phyloP scores from a whole-genome alignment of 2,329 filamentous ascomycete species.

The Monilinia vaccinii-corymbosi region DNA sequence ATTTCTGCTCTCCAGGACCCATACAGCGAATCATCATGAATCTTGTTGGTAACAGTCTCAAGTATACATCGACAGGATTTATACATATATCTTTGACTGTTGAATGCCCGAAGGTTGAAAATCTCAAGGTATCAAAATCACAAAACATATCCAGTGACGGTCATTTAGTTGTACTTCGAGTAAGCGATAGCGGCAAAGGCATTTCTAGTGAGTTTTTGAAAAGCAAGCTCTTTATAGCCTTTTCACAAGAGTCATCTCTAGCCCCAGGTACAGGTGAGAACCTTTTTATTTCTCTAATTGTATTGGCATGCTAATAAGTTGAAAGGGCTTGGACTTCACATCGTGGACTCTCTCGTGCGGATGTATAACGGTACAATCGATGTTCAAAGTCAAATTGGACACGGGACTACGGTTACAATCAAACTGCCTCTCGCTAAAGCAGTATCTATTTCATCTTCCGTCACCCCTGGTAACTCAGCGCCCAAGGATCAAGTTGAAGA shows the following conservation, averaged over 20 bases:
- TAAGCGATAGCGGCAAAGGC: slow-evolving; percentile 53
- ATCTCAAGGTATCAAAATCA: not conserved
- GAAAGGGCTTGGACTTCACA: slow-evolving; percentile 43
- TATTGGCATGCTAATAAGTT: not conserved
- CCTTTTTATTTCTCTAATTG: no score
- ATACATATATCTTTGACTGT: slow-evolving; percentile 32
- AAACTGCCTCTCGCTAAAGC: slow-evolving; percentile 18
- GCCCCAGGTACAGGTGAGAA: slow-evolving; percentile 44
- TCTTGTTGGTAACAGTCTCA: slow-evolving; percentile 49
- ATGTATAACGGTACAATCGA: slow-evolving; percentile 49
- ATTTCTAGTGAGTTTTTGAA: slow-evolving; percentile 52
- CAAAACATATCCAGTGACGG: not conserved
- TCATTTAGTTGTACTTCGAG: slow-evolving; percentile 30
- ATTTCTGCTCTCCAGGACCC: slow-evolving; percentile 43
- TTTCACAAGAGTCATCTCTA: slow-evolving; percentile 50
- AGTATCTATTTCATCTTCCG: not conserved
- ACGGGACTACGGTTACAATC: slow-evolving; percentile 45
- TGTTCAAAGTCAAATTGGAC: slow-evolving; percentile 41
- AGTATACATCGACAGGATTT: slow-evolving; percentile 44
- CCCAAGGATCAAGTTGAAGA: not conserved
- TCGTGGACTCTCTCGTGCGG: slow-evolving; percentile 49
- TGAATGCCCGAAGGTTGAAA: slow-evolving; percentile 2
- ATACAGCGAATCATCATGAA: slow-evolving; percentile 46
- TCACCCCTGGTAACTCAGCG: not conserved
- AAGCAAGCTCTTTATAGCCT: slow-evolving; percentile 49